These are phyloP conservation scores for Lyophyllum atratum DNA, from an alignment of 768 basidiomycete genomes.

Conservation along the genomic window DNA sequence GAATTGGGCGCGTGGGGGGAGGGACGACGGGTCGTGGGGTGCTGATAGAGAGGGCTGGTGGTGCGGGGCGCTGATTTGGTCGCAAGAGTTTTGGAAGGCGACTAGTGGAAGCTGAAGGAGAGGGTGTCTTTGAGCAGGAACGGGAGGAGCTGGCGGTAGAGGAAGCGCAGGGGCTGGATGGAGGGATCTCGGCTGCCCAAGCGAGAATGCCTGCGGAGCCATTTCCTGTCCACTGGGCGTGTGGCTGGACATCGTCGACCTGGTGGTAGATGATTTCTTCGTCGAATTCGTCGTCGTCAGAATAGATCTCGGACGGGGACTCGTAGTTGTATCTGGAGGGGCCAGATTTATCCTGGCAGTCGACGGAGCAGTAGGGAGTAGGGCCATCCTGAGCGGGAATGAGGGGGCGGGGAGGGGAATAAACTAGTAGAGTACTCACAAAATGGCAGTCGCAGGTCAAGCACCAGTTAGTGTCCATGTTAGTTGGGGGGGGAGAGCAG, in stretches of 20 bases:
- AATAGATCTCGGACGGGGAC: constrained; percentile 8
- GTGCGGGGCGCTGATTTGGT: constrained; percentile 39
- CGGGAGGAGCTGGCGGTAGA: constrained; percentile 22
- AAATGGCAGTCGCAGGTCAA: constrained; percentile 62
- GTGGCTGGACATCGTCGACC: constrained; percentile 14
- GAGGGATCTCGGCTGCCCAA: constrained; percentile 44
- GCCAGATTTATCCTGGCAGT: constrained; percentile 38
- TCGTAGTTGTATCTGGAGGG: constrained; percentile 19
- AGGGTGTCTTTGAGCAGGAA: constrained; percentile 1
- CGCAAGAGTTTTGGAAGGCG: constrained; percentile 41
- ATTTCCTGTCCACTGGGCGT: constrained; percentile 38
- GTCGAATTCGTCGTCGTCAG: constrained; percentile 23
- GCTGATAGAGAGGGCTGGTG: constrained; percentile 51
- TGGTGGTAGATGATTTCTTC: constrained; percentile 26
- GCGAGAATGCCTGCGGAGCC: constrained; percentile 46
- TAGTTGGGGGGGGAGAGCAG: constrained; percentile 17
- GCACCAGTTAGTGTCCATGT: constrained; percentile 75
- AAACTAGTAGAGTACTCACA: constrained; percentile 38
- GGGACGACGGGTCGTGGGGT: constrained; percentile 32
- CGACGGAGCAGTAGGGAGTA: constrained; percentile 54
- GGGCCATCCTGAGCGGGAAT: constrained; percentile 29
- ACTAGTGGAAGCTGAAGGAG: constrained; percentile 17
- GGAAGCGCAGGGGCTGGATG: constrained; percentile 20
- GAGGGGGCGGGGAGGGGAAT: constrained; percentile 20
- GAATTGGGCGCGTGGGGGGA: constrained; percentile 32